Conservation (phyloP, 306 rosid genomes). For the Echinosophora koreensis region DNA sequence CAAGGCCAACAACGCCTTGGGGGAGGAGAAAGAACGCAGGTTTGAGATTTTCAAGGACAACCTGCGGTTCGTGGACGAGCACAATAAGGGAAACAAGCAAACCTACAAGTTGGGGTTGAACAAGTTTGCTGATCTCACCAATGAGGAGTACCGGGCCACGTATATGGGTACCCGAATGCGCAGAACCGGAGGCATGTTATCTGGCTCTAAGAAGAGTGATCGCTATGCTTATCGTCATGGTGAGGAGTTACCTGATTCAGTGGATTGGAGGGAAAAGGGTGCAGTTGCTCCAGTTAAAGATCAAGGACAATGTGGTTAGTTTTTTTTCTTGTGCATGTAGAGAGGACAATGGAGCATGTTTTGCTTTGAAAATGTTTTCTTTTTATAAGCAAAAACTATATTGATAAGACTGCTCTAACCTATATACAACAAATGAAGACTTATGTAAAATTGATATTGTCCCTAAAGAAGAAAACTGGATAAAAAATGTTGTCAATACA, state of each 20-base stretch:
- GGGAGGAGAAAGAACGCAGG: slow-evolving; percentile 76
- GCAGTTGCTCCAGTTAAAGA: slow-evolving; percentile 79
- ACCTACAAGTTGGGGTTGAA: slow-evolving; percentile 67
- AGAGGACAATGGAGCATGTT: neutral
- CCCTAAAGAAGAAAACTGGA: too few species aligned
- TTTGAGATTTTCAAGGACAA: slow-evolving; percentile 83
- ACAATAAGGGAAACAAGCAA: slow-evolving; percentile 47
- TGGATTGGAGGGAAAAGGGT: slow-evolving; percentile 88
- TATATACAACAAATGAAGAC: too few species aligned
- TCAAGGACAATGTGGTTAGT: slow-evolving; percentile 97
- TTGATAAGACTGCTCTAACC: too few species aligned
- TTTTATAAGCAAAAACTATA: too few species aligned
- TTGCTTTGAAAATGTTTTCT: too few species aligned
- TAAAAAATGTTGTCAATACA: neutral
- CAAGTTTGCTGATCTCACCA: slow-evolving; percentile 83
- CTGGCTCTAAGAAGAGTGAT: slow-evolving; percentile 41
- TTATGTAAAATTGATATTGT: too few species aligned
- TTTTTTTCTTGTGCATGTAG: neutral
- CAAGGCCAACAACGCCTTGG: slow-evolving; percentile 70
- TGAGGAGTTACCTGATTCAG: slow-evolving; percentile 65
- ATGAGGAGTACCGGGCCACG: slow-evolving; percentile 67
- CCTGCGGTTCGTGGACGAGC: slow-evolving; percentile 61
- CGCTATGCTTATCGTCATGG: slow-evolving; percentile 60
- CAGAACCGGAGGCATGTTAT: slow-evolving; percentile 18
- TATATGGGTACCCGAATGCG: slow-evolving; percentile 55